A percentile compares a stretch with the other conserved stretches of the same genome.
phyloP scores from a whole-genome alignment of 106 monocot genomes.

The Allium cepa region DNA sequence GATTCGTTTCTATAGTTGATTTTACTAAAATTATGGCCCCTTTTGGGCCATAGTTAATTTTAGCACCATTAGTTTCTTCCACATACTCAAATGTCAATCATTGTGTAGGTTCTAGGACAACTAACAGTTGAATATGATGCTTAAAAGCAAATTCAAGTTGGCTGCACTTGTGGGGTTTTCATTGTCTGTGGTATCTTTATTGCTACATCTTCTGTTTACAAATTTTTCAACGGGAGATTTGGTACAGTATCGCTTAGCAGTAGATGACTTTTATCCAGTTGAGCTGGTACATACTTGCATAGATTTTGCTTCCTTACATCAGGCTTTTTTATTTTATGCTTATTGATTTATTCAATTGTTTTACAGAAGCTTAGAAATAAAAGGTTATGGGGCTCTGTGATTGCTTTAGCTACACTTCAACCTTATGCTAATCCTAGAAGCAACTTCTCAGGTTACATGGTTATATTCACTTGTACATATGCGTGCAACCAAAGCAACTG shows the following conservation, averaged over 20 bases:
- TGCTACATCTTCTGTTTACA: constrained; percentile 53
- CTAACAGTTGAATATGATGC: constrained; percentile 27
- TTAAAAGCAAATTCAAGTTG: constrained; percentile 60
- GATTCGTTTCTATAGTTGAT: not conserved
- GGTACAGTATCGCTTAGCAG: constrained; percentile 20
- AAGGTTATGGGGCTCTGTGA: constrained; percentile 67
- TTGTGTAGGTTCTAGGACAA: not conserved
- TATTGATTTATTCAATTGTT: constrained; percentile 5
- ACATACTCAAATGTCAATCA: not conserved
- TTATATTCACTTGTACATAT: too few species aligned
- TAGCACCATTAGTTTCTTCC: not conserved
- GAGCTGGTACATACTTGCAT: constrained; percentile 19
- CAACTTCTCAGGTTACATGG: constrained; percentile 36
- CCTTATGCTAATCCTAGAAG: constrained; percentile 58
- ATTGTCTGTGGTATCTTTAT: constrained; percentile 42
- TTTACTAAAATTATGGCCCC: not conserved
- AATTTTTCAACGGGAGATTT: constrained; percentile 42
- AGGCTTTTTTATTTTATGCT: not conserved
- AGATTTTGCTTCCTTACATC: not conserved
- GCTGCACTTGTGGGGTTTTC: constrained; percentile 35
- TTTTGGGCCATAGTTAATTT: not conserved
- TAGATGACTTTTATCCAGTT: constrained; percentile 30
- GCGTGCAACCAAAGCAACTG: too few species aligned
- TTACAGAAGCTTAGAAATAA: constrained; percentile 29
- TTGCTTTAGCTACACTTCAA: constrained; percentile 44